phyloP scores from a whole-genome alignment of 805 yeast species.

The Candida fluviatilis region DNA sequence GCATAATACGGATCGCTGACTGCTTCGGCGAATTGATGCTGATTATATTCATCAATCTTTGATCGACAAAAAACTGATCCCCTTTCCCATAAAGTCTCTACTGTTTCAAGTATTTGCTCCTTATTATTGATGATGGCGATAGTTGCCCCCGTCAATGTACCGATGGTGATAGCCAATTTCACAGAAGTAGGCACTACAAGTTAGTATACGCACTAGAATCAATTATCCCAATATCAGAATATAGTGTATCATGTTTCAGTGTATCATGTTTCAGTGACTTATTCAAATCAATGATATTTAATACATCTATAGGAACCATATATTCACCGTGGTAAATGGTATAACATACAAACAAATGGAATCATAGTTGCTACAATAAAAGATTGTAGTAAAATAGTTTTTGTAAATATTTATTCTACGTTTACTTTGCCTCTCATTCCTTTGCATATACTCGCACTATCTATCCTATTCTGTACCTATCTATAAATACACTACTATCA shows the following conservation, averaged over 20 bases:
- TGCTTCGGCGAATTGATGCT: conserved; percentile 19
- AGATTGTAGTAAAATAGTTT: too few relatives aligned
- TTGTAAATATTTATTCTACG: background rate
- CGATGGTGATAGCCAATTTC: conserved; percentile 28
- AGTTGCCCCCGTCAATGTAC: conserved; percentile 32
- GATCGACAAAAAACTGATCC: conserved; percentile 28
- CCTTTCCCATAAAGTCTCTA: conserved; percentile 23
- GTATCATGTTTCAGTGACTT: too few relatives aligned
- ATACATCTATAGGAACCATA: too few relatives aligned
- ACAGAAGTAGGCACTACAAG: conserved; percentile 28
- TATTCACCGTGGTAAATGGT: too few relatives aligned
- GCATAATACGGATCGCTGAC: conserved; percentile 13
- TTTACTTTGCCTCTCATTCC: background rate
- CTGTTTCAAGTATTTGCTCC: conserved; percentile 24
- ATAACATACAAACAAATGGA: background rate
- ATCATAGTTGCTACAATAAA: background rate
- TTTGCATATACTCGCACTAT: too few relatives aligned
- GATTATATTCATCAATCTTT: conserved; percentile 14
- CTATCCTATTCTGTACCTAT: too few relatives aligned
- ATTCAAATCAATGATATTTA: too few relatives aligned
- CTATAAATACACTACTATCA: too few relatives aligned
- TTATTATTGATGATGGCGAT: conserved; percentile 25
- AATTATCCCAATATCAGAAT: too few relatives aligned
- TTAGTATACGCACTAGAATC: background rate
- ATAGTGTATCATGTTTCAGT: too few relatives aligned